phyloP scores from a whole-genome alignment of 257 asterid genomes.

The Solanum sejunctum region DNA sequence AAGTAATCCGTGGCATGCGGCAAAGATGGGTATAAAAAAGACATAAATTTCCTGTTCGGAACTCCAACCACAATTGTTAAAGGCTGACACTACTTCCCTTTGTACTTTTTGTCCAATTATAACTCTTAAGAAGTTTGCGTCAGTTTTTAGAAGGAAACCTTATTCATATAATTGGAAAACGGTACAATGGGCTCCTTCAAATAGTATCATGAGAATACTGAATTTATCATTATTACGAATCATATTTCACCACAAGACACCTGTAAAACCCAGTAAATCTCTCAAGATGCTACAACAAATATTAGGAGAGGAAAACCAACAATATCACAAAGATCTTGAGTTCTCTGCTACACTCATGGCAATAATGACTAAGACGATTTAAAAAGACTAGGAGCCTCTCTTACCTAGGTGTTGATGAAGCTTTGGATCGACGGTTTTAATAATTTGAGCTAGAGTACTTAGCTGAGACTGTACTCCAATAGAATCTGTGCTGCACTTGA shows the following conservation, averaged over 20 bases:
- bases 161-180: not conserved
- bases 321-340: not conserved
- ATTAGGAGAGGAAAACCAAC: not conserved
- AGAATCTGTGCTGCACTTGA: constrained; percentile 62
- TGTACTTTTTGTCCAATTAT: not conserved
- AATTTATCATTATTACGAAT: not conserved
- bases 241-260: not conserved
- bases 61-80: not conserved
- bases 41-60: not conserved
- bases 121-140: not conserved
- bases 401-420: constrained; percentile 94
- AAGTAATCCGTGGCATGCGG: not conserved
- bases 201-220: not conserved
- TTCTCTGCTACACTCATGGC: not conserved
- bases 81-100: not conserved
- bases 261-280: not conserved
- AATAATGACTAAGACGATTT: not conserved
- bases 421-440: constrained; percentile 82
- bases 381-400: constrained; percentile 11
- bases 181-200: not conserved
- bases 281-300: not conserved
- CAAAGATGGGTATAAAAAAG: not conserved
- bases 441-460: constrained; percentile 65
- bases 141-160: not conserved
- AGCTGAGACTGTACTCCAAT: constrained; percentile 95